Base-by-base conservation (phyloP, 192 early-diverging fungal genomes). In the Backusella australiensis region DNA sequence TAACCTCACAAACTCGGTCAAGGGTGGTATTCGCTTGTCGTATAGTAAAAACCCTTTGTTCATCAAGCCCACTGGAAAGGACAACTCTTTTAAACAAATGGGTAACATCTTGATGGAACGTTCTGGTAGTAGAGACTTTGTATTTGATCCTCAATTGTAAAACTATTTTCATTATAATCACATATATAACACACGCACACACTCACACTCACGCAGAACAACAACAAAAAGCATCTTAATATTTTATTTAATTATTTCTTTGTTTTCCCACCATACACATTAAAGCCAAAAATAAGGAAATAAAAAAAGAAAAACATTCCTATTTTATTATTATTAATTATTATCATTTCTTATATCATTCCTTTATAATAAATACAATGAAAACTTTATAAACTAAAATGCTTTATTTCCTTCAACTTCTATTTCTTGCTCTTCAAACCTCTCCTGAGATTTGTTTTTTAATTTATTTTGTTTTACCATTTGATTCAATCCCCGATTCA, bases 11-110 rank as follows among this genome's bases (percentile, higher is more conserved):
- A 96, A 91, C 83, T 96, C 95, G 34, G 91, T 93, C 21, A 96
- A 95, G 80, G 93, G 96, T 70, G 97, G 97, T 46, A 97, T 99
- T 77, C 91, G 97, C 26, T 88, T 99, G 14, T 93, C 91, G 74
- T 99, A 93, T 82, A 95, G 93, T 73, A 99, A 99, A 86, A 99
- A 99, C 80, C 97, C 97, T 32, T 87, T 99, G 21, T 71, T 76
- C 66, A 75, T 41, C 15, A 73, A 69, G 21, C 35, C 34, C 6
- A 36, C 56, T 11, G 56, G 56, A 23, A 69, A 39, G 19, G n/a
- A 69, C 0, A 35, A 9, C 21, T 36, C 39, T n/a, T 41, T 36
- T 69, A 34, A 72, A 8, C 69, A 65, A 34, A 72, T 44, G 36
- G 42, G 35, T 39, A 77, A 71, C 14, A 56, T 26, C 46, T 32